These are phyloP conservation scores for Sequoiadendron giganteum DNA, from an alignment of 75 land plant genomes.

Conservation along the genomic window DNA sequence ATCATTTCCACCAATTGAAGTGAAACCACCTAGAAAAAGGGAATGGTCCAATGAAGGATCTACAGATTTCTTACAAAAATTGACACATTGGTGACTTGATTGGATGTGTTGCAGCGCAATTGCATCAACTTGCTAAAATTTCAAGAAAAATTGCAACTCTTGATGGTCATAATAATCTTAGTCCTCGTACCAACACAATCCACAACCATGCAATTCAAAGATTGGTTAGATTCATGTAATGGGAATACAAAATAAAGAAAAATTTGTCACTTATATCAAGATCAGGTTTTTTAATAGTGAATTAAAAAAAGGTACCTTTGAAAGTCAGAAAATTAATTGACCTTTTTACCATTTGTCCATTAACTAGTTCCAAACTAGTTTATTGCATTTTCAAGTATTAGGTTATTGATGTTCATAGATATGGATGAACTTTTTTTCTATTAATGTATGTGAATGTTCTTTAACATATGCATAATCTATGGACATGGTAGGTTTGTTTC, in stretches of 20 bases:
- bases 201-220: neutral
- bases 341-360: neutral
- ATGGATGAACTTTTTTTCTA: neutral
- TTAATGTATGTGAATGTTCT: neutral
- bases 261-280: too few relatives aligned
- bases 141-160: neutral
- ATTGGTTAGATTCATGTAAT: neutral
- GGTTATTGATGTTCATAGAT: neutral
- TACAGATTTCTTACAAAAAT: neutral
- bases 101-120: neutral
- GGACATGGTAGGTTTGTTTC: neutral
- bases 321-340: neutral
- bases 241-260: too few relatives aligned
- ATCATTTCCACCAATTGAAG: neutral
- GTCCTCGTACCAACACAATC: neutral
- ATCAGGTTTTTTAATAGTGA: too few relatives aligned
- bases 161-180: neutral
- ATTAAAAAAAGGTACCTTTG: neutral
- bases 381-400: neutral
- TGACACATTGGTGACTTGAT: neutral
- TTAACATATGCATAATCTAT: neutral
- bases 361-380: neutral
- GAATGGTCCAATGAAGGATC: neutral
- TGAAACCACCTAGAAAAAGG: neutral
- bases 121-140: neutral